These are phyloP conservation scores for Debaryomyces coudertii DNA, from an alignment of 1,139 yeast species.

Conservation along the genomic window DNA sequence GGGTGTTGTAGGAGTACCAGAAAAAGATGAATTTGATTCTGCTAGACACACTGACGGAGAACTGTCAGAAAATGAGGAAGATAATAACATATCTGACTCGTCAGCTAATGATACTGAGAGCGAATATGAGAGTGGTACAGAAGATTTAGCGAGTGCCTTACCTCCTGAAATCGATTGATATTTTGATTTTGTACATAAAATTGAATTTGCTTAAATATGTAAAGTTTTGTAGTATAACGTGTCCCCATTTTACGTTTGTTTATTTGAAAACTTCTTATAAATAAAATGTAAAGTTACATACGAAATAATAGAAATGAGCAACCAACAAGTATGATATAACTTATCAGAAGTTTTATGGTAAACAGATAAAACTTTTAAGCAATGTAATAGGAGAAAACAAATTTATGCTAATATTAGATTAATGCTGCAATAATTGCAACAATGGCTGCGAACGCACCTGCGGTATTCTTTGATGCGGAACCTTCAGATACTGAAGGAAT, in stretches of 20 bases:
- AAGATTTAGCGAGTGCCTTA: conserved; percentile 19
- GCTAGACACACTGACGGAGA: conserved; percentile 16
- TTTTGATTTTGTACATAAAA: background rate
- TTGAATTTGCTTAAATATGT: no score
- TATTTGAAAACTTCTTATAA: background rate
- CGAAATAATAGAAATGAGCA: background rate
- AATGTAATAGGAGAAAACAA: background rate
- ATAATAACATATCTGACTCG: conserved; percentile 15
- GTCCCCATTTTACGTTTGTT: no score
- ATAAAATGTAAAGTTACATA: background rate
- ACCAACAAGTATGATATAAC: background rate
- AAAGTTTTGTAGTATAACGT: background rate
- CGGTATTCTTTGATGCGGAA: conserved; percentile 10
- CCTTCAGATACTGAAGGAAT: conserved; percentile 8
- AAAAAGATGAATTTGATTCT: conserved; percentile 27
- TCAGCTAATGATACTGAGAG: conserved; percentile 18
- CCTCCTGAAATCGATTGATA: conserved; percentile 31
- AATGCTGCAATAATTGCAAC: conserved; percentile 10
- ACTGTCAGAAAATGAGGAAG: conserved; percentile 15
- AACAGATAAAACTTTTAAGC: no score
- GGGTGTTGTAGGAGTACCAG: conserved; percentile 77
- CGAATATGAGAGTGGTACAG: conserved; percentile 22
- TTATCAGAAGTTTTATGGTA: background rate
- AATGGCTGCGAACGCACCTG: conserved; percentile 10
- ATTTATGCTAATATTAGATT: conserved; percentile 1